Percentiles rank a stretch among this genome's conserved stretches.
These are phyloP conservation scores for Citrus inodora DNA, from an alignment of 345 rosid genomes.

Conservation along the genomic window DNA sequence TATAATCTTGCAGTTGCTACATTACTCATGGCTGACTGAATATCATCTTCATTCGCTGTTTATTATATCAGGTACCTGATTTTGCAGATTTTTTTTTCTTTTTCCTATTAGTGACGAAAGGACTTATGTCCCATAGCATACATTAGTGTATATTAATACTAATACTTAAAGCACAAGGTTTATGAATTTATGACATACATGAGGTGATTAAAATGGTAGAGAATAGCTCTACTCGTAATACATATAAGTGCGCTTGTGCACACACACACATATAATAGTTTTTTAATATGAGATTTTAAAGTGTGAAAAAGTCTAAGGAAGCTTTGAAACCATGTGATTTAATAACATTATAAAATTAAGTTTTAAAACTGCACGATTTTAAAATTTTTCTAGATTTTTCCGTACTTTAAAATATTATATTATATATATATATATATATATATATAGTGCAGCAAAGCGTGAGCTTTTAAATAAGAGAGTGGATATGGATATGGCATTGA, in stretches of 20 bases:
- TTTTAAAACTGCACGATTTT: no score
- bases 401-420: no score
- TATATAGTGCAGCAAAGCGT: not conserved
- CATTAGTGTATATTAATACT: not conserved
- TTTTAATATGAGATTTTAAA: accelerated
- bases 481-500: not conserved
- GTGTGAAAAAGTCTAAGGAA: no score
- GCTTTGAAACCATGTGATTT: no score
- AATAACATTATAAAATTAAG: no score
- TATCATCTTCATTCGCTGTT: not conserved
- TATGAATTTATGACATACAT: no score
- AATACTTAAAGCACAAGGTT: not conserved
- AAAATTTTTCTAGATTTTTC: accelerated
- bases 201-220: not conserved
- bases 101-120: not conserved
- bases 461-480: not conserved
- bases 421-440: no score
- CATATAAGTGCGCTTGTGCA: no score
- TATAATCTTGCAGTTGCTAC: not conserved
- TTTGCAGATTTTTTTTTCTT: not conserved
- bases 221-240: no score
- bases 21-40: not conserved
- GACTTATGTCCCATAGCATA: not conserved
- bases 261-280: no score
- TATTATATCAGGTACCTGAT: not conserved